Conservation (phyloP, 2,329 filamentous ascomycete species). For the Penicillium sp. region DNA sequence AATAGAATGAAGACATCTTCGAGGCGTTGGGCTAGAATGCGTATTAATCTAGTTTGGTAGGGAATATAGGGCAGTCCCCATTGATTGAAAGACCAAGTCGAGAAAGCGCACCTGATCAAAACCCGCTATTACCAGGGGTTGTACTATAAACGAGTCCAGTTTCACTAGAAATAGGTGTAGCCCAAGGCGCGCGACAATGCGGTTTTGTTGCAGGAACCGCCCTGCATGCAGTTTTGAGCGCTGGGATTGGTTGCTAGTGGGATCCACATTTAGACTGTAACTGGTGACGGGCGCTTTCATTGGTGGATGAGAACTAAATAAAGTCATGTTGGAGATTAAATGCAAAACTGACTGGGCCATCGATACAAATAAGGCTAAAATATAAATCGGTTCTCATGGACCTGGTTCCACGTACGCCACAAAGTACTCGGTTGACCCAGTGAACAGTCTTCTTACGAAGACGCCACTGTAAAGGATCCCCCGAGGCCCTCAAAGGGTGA, state of each 20-base stretch:
- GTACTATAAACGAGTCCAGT: background rate
- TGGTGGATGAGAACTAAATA: constrained; percentile 2
- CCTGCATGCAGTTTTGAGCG: background rate
- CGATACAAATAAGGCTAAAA: background rate
- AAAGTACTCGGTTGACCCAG: background rate
- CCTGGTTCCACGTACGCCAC: constrained; percentile 4
- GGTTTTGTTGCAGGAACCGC: constrained; percentile 12
- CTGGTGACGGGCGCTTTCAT: background rate
- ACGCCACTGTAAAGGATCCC: constrained; percentile 42
- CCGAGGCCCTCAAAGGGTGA: constrained; percentile 69
- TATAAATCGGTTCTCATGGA: background rate
- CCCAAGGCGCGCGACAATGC: constrained; percentile 3
- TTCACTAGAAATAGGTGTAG: constrained; percentile 2
- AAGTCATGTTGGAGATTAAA: background rate
- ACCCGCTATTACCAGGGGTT: background rate
- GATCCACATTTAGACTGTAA: background rate
- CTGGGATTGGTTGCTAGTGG: constrained; percentile 4
- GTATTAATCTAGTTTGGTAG: background rate
- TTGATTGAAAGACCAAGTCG: background rate
- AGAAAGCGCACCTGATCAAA: background rate
- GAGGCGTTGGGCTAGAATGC: background rate
- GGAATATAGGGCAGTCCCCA: background rate
- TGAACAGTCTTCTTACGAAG: constrained; percentile 2
- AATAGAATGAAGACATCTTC: background rate
- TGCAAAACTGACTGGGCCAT: background rate